Conservation (phyloP, 306 rosid genomes). For the peach (Prunus persica) region DNA sequence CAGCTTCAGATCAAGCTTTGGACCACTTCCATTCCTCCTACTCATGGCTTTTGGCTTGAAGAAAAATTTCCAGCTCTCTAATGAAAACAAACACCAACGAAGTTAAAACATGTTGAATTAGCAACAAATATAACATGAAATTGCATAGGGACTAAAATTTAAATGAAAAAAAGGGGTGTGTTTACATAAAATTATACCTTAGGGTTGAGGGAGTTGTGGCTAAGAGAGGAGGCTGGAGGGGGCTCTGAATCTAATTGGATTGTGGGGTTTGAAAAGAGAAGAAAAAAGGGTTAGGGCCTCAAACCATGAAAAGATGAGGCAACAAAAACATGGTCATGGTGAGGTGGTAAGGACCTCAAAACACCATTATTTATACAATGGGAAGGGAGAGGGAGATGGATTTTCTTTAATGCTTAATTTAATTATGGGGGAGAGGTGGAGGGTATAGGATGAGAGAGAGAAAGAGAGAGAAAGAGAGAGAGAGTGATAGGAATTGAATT, state of each 20-base stretch:
- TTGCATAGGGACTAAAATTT: not conserved
- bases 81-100: not conserved
- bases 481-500: conserved; percentile 20
- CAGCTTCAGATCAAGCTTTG: conserved; percentile 83
- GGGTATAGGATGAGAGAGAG: conserved; percentile 35
- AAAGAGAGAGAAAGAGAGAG: conserved; percentile 30
- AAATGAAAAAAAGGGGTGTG: not conserved
- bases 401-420: conserved; percentile 56
- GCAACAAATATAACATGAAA: not conserved
- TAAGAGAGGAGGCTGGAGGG: not conserved
- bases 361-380: conserved; percentile 50
- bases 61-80: not conserved
- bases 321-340: conserved; percentile 27
- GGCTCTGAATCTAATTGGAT: not conserved
- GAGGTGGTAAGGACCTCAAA: conserved; percentile 34
- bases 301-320: conserved; percentile 20
- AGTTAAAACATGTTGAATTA: not conserved
- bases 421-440: conserved; percentile 63
- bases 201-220: not conserved
- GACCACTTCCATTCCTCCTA: conserved; percentile 54
- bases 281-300: conserved; percentile 11
- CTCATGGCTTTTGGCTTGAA: conserved; percentile 40
- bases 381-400: conserved; percentile 42
- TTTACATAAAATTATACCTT: not conserved
- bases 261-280: not conserved